phyloP scores from a whole-genome alignment of 2,329 filamentous ascomycete genomes.

The Tolypocladium cylindrosporum region DNA sequence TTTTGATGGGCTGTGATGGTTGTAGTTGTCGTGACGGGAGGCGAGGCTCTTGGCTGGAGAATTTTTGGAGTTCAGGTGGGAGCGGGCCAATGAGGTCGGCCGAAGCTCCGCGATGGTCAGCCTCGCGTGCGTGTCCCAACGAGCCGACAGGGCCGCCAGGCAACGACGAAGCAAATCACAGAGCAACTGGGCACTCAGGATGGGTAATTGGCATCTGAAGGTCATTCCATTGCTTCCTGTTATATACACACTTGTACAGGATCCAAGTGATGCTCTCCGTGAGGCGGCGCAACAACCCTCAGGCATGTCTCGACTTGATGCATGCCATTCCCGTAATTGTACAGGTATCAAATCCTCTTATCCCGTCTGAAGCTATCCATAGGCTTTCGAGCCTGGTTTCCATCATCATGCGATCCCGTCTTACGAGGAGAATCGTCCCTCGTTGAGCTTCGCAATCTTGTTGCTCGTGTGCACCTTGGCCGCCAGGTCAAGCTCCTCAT shows the following conservation, averaged over 20 bases:
- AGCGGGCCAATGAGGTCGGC: conserved; percentile 14
- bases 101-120: conserved; percentile 14
- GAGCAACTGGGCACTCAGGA: background rate
- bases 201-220: conserved; percentile 3
- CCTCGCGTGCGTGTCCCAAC: conserved; percentile 9
- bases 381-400: background rate
- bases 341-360: background rate
- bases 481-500: conserved; percentile 25
- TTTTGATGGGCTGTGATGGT: conserved; percentile 13
- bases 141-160: background rate
- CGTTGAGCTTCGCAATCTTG: conserved; percentile 28
- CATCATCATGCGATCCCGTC: background rate
- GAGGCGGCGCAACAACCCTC: conserved; percentile 4
- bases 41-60: conserved; percentile 3
- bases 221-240: conserved; percentile 17
- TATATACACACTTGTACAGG: conserved; percentile 25
- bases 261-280: conserved; percentile 10
- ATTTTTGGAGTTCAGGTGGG: conserved; percentile 3
- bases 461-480: conserved; percentile 29
- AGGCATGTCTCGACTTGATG: background rate
- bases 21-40: background rate
- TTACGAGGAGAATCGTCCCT: conserved; percentile 22
- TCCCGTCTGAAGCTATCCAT: background rate
- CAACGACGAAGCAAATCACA: background rate
- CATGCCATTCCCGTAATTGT: background rate